Evolutionary conservation across 2,329 filamentous ascomycete genomes (phyloP).

Genomic region (Talaromyces verruculosus): DNA sequence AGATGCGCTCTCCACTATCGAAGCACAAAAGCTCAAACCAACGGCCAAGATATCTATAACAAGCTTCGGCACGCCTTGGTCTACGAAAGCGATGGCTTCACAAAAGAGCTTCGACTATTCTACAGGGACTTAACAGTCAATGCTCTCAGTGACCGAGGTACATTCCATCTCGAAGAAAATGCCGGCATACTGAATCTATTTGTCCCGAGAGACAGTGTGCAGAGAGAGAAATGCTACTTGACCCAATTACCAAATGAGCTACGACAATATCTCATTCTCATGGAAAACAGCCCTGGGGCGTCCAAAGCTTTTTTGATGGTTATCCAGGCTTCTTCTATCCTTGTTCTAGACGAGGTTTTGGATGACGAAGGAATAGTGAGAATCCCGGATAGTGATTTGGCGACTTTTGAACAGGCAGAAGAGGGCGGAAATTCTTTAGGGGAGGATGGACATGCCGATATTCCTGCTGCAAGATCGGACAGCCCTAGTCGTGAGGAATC

Average conservation of each 20-base stretch:
- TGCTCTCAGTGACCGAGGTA: conserved; percentile 5
- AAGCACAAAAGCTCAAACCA: conserved; percentile 4
- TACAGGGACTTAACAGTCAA: neutral
- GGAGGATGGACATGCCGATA: neutral
- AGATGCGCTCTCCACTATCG: conserved; percentile 12
- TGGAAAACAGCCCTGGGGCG: neutral
- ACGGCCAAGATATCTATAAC: neutral
- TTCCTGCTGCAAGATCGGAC: neutral
- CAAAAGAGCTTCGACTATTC: neutral
- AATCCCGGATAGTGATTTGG: neutral
- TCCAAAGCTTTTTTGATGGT: neutral
- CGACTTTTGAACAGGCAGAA: neutral
- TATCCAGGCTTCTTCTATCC: conserved; percentile 1
- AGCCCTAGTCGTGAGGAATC: neutral
- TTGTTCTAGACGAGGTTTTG: conserved; percentile 6
- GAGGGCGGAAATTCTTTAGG: neutral
- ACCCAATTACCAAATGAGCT: conserved; percentile 11
- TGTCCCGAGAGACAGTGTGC: conserved; percentile 1
- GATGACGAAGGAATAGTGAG: conserved; percentile 6
- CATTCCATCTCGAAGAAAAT: conserved; percentile 7
- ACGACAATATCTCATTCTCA: neutral
- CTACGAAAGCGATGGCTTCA: conserved; percentile 14
- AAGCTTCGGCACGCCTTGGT: neutral
- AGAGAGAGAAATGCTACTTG: conserved; percentile 12
- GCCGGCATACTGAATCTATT: neutral